Percentiles rank a stretch among this genome's conserved stretches.
Evolutionary conservation across 768 basidiomycete genomes (phyloP).

Genomic region (Agaricus subrufescens): DNA sequence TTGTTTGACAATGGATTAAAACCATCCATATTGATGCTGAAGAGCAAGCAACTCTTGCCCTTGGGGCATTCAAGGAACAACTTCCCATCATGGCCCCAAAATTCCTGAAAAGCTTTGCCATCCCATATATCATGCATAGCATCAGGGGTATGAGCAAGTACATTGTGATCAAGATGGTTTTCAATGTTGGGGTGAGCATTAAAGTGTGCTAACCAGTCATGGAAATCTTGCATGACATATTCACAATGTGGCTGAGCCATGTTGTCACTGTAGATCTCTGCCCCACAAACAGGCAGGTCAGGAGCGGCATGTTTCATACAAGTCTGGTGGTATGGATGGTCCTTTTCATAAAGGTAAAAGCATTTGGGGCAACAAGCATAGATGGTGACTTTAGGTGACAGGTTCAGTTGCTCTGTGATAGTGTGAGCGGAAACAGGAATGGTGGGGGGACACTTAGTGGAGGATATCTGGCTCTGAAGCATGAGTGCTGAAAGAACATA

Average conservation of each 20-base stretch:
- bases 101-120: not conserved
- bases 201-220: not conserved
- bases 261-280: no score
- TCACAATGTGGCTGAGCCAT: not conserved
- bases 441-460: no score
- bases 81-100: not conserved
- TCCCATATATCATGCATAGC: not conserved
- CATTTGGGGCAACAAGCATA: no score
- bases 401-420: no score
- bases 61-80: constrained; percentile 2
- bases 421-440: no score
- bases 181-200: constrained; percentile 5
- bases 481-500: no score
- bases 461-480: no score
- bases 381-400: no score
- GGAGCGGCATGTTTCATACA: no score
- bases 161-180: not conserved
- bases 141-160: not conserved
- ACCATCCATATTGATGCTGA: constrained; percentile 16
- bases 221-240: constrained; percentile 5
- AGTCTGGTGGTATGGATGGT: no score
- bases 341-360: no score
- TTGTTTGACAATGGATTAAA: constrained; percentile 28
- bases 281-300: no score
- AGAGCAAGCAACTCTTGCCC: not conserved